Evolutionary conservation across 1,139 yeast species (phyloP), one percentile per base, ranked within the genome.

Genomic region (Taiozyma sp.): DNA sequence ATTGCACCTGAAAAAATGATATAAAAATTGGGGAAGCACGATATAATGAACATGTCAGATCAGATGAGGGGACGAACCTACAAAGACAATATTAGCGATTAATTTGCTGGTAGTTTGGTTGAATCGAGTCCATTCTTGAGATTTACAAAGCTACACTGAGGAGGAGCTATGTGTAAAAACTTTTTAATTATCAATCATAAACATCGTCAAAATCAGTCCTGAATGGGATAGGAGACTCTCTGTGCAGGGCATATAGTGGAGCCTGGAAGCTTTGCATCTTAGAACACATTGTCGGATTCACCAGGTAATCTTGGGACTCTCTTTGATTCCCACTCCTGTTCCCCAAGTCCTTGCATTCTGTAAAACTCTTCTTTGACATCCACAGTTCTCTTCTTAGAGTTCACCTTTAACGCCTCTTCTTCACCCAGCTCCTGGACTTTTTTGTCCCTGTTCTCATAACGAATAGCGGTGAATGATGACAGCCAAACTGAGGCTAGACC

Each of bases 231-330:
- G 4, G 19, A n/a, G 35, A 6, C 19, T 19, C 19, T 32, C 6
- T n/a, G 19, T 32, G 19, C 19, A n/a, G 35, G 30, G 30, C 5
- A 13, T 11, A n/a, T 4, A 32, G 16, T 32, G 35, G 35, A 11
- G n/a, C n/a, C n/a, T 30, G n/a, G 13, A 6, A n/a, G 19, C 14
- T 6, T 3, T 4, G 16, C 14, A 19, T 19, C 14, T 37, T 16
- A 79, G 84, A 88, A 86, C 14, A 85, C 91, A 54, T 93, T 93
- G 56, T 90, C 96, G 50, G 88, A 84, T 63, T 89, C 97, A 53
- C 93, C 95, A 59, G 84, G 80, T 49, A 87, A 64, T 58, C 89
- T 76, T 48, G 78, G 78, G 1, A 89, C 95, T 58, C 97, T 74
- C 70, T 73, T 87, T 65, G 79, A 89, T 58, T 86, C 90, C 83